Percentiles rank a stretch among this genome's conserved stretches.
phyloP scores from a whole-genome alignment of 106 monocot genomes.

The Triglochin maritima region DNA sequence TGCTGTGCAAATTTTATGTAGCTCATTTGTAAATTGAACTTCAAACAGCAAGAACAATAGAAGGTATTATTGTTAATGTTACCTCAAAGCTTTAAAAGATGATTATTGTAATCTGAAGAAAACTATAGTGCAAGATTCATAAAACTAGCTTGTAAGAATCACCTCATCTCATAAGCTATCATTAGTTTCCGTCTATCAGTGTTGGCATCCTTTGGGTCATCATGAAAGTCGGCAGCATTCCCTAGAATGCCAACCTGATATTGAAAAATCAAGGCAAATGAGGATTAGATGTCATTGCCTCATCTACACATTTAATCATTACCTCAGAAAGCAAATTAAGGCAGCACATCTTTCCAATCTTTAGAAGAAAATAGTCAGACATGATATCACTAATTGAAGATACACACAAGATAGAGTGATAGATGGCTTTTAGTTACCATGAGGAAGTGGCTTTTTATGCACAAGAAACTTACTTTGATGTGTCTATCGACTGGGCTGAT shows the following conservation, averaged over 20 bases:
- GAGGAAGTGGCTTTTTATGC: background rate
- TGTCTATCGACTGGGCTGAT: constrained; percentile 95
- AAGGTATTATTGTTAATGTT: no score
- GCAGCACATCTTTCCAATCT: no score
- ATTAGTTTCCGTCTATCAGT: constrained; percentile 71
- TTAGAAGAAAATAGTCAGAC: no score
- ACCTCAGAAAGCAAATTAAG: background rate
- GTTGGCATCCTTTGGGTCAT: constrained; percentile 23
- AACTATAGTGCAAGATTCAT: background rate
- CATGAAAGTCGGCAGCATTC: constrained; percentile 88
- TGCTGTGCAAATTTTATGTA: no score
- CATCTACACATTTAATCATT: background rate
- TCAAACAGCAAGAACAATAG: no score
- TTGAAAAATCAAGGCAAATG: background rate
- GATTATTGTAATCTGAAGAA: no score
- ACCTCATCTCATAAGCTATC: constrained; percentile 99
- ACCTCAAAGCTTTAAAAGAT: no score
- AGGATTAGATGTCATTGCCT: background rate
- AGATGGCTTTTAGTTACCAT: background rate
- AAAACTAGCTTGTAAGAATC: background rate
- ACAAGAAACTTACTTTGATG: constrained; percentile 57
- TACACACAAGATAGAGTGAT: no score
- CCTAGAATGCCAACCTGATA: constrained; percentile 87
- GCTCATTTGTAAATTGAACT: no score
- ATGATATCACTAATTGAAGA: no score